Conservation (phyloP, 495 filamentous ascomycete species). For the Trichoderma virens region DNA sequence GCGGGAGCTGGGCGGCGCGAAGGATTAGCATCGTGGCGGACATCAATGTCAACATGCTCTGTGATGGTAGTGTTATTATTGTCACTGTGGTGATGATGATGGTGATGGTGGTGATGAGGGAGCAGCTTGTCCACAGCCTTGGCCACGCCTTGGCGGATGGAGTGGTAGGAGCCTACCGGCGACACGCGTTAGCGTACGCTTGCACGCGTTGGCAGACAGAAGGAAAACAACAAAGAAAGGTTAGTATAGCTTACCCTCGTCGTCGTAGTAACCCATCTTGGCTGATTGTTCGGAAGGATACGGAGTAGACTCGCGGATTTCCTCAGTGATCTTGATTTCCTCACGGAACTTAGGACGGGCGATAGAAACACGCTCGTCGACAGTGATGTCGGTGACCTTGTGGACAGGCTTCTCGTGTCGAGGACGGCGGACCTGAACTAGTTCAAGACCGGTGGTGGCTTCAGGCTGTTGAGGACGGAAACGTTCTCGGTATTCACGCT, state of each 20-base stretch:
- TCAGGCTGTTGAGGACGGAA: conserved; percentile 48
- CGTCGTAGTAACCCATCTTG: conserved; percentile 99
- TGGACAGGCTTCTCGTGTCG: conserved; percentile 18
- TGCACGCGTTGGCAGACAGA: conserved; percentile 20
- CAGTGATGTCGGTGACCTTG: conserved; percentile 25
- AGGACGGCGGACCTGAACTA: conserved; percentile 37
- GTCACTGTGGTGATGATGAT: conserved; percentile 39
- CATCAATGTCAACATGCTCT: conserved; percentile 41
- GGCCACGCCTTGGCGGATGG: conserved; percentile 80
- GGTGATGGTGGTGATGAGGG: conserved; percentile 55
- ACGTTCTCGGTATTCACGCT: conserved; percentile 77
- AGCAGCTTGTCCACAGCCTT: conserved; percentile 69
- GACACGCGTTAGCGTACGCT: conserved; percentile 17
- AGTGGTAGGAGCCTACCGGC: conserved; percentile 73
- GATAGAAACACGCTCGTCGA: conserved; percentile 31
- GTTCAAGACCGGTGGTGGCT: conserved; percentile 13
- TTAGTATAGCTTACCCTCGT: conserved; percentile 50
- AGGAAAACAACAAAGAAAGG: not conserved
- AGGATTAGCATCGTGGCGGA: conserved; percentile 27
- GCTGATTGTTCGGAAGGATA: conserved; percentile 33
- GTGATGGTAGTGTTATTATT: conserved; percentile 3
- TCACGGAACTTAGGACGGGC: conserved; percentile 25
- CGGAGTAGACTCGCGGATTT: conserved; percentile 37
- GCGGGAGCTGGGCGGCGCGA: conserved; percentile 18
- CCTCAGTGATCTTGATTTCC: conserved; percentile 25